A percentile compares a stretch with the other conserved stretches of the same genome.
Evolutionary conservation across 108 stramenopile species (phyloP).

Genomic region (Cyclostephanos tholiformis): DNA sequence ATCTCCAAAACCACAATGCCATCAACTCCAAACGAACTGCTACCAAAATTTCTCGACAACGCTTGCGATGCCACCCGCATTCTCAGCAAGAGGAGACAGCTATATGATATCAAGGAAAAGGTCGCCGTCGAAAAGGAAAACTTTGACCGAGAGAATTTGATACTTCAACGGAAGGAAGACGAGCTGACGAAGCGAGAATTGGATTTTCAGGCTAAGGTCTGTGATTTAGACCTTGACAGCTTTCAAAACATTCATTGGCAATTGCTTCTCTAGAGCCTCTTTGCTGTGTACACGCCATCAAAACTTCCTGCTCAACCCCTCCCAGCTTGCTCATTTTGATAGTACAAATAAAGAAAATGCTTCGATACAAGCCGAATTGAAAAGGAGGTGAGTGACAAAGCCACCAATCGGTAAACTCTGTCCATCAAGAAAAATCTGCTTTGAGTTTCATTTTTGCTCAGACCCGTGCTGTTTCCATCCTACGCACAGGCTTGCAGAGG

Average conservation of each 20-base stretch:
- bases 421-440: neutral
- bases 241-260: no score
- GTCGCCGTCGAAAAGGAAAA: conserved; percentile 16
- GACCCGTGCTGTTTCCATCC: neutral
- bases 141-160: neutral
- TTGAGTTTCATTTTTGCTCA: neutral
- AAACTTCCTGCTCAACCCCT: no score
- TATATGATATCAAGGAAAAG: conserved; percentile 38
- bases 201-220: conserved; percentile 21
- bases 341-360: conserved; percentile 17
- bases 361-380: conserved; percentile 5
- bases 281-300: no score
- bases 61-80: conserved; percentile 44
- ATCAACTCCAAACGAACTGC: no score
- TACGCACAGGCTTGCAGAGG: conserved; percentile 30
- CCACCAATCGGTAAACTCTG: neutral
- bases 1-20: no score
- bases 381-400: conserved; percentile 26
- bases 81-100: conserved; percentile 31
- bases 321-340: conserved; percentile 19
- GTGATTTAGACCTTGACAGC: neutral
- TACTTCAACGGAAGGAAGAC: conserved; percentile 19
- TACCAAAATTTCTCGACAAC: conserved; percentile 36
- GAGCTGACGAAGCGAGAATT: conserved; percentile 15
- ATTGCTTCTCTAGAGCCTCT: no score